A percentile compares a stretch with the other conserved stretches of the same genome.
These are phyloP conservation scores for Apophysomyces variabilis DNA, from an alignment of 371 early-diverging fungal species.

Conservation along the genomic window DNA sequence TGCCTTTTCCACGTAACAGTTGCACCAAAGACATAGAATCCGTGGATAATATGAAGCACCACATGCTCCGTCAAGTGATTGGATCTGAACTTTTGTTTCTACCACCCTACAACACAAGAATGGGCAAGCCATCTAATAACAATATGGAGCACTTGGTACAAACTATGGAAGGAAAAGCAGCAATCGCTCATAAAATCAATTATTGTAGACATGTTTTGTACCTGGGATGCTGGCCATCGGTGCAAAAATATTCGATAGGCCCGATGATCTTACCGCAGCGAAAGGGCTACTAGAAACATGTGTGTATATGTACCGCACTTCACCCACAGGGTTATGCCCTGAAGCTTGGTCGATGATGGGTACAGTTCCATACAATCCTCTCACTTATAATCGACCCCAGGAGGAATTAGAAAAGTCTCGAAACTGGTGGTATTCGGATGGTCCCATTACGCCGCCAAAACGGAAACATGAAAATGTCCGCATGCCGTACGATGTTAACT, in stretches of 20 bases:
- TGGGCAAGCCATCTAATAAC: constrained; percentile 16
- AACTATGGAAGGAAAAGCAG: background rate
- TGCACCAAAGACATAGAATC: constrained; percentile 45
- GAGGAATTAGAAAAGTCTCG: constrained; percentile 19
- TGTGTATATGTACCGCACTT: constrained; percentile 60
- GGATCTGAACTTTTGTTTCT: constrained; percentile 51
- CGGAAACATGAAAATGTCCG: constrained; percentile 1
- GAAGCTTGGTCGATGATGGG: constrained; percentile 48
- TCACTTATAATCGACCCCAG: constrained; percentile 31
- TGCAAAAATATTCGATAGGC: constrained; percentile 51
- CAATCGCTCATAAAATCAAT: constrained; percentile 8
- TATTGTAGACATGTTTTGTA: constrained; percentile 61
- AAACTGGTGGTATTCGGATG: constrained; percentile 40
- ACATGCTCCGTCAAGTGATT: constrained; percentile 54
- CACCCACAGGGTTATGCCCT: constrained; percentile 60
- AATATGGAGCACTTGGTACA: constrained; percentile 64
- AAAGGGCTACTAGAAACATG: constrained; percentile 62
- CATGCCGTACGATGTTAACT: background rate
- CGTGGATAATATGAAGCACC: constrained; percentile 48
- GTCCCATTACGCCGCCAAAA: background rate
- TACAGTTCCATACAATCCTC: constrained; percentile 26
- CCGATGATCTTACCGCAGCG: constrained; percentile 50
- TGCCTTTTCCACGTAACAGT: constrained; percentile 10
- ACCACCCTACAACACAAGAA: constrained; percentile 40
- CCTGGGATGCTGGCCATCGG: constrained; percentile 79